A percentile compares a stretch with the other conserved stretches of the same genome.
These are phyloP conservation scores for Citeromyces hawaiiensis DNA, from an alignment of 1,139 yeast species.

Conservation along the genomic window DNA sequence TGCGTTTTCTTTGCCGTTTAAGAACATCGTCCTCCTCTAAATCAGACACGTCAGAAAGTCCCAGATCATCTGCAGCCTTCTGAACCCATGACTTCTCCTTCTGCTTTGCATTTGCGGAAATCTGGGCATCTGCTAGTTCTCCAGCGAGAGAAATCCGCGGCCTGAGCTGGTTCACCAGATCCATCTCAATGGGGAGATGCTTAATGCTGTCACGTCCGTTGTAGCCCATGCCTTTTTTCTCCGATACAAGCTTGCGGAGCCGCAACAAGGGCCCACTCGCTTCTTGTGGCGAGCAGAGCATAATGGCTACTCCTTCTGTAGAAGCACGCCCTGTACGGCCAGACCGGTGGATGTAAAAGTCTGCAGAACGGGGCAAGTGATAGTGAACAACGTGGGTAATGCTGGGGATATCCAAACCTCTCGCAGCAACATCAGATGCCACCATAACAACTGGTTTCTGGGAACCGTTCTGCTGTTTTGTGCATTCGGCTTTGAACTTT, in stretches of 20 bases:
- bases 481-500: constrained; percentile 42
- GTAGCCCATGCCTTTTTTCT: constrained; percentile 2
- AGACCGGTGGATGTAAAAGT: constrained; percentile 87
- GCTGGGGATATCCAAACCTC: constrained; percentile 89
- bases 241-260: constrained; percentile 49
- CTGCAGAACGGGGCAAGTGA: constrained; percentile 91
- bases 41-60: constrained; percentile 57
- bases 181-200: constrained; percentile 66
- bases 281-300: constrained; percentile 89
- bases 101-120: constrained; percentile 19
- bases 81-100: constrained; percentile 75
- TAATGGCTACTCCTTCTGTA: constrained; percentile 83
- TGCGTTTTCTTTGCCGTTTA: constrained; percentile 49
- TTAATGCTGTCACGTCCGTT: constrained; percentile 37
- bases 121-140: constrained; percentile 59
- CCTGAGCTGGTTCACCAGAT: constrained; percentile 54
- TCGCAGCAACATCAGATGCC: constrained; percentile 97
- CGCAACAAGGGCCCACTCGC: constrained; percentile 78
- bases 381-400: constrained; percentile 94
- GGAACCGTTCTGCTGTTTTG: constrained; percentile 22
- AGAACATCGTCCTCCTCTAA: constrained; percentile 57
- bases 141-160: constrained; percentile 60
- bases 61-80: constrained; percentile 90
- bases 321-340: constrained; percentile 99
- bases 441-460: constrained; percentile 58